Base-by-base conservation (phyloP, 2,329 filamentous ascomycete species). In the Cryoendolithus antarcticus region DNA sequence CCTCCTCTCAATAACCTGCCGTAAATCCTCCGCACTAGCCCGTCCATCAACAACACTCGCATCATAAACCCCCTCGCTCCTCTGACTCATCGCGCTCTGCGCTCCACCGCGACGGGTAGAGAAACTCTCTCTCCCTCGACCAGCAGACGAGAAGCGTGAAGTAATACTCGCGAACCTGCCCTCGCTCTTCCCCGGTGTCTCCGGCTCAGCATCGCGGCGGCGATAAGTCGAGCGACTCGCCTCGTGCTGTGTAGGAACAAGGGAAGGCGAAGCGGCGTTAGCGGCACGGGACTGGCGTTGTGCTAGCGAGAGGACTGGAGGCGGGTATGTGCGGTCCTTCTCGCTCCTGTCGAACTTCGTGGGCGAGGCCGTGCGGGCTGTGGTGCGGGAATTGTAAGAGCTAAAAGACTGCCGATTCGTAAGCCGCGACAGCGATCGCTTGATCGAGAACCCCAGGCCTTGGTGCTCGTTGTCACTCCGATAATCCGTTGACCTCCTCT, bases 21-120 rank as follows among this genome's bases (percentile, higher is more conserved):
- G 71, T 41, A 94, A 60, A 56, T 95, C 86, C 60, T 94, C 86
- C 2, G 83, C 83, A 52, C 60, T 61, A 56, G 89, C 82, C 15
- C 15, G 15, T 19, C 15, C 15, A 6, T 40, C 44, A 10, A 76
- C 74, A 51, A 75, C 73, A 45, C 69, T 73, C 34, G 74, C 71
- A 51, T 77, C 70, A 36, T 64, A 64, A 9, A 61, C 59, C 2
- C 52, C 49, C 4, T 52, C 53, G 29, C 46, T 41, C 13, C 47
- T 43, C 27, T 40, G 35, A 19, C 44, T 60, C 55, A 43, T 55
- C 51, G 46, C 51, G 43, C 54, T 59, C 13, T 61, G 58, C 35
- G 60, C 60, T 44, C 65, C 68, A 41, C 62, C 32, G 5, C 39
- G 61, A 41, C 63, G 60, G 49, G 63, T 70, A 24, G 63, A 65